Percentiles rank a stretch among this genome's conserved stretches.
phyloP scores from a whole-genome alignment of 2,329 filamentous ascomycete species.

The Apiospora pterosperma region DNA sequence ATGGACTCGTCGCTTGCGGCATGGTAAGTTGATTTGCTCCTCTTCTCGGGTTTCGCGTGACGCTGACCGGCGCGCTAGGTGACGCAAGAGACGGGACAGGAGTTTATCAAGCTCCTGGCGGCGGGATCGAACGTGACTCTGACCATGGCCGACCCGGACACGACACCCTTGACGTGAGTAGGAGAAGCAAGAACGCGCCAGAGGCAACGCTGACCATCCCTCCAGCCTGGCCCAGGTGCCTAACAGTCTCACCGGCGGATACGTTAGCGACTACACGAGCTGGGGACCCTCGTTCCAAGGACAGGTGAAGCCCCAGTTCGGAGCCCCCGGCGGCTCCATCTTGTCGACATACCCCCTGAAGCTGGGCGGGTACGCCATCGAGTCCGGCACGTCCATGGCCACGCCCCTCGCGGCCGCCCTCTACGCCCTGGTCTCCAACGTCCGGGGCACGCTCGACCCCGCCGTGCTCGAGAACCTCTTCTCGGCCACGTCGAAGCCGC shows the following conservation, averaged over 20 bases:
- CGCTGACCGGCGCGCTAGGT: too few species aligned
- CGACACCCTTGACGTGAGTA: slow-evolving; percentile 29
- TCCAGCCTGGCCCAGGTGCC: background rate
- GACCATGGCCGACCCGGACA: slow-evolving; percentile 38
- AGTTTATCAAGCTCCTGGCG: too few species aligned
- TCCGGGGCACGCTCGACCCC: slow-evolving; percentile 35
- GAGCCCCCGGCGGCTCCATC: slow-evolving; percentile 53
- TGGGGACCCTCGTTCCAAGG: slow-evolving; percentile 62
- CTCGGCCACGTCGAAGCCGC: slow-evolving; percentile 23
- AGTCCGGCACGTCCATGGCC: slow-evolving; percentile 43
- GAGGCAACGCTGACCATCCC: too few species aligned
- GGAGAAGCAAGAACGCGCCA: too few species aligned
- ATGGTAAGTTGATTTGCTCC: slow-evolving; percentile 32
- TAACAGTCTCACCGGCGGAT: slow-evolving; percentile 48
- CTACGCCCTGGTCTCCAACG: slow-evolving; percentile 45
- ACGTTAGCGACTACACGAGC: slow-evolving; percentile 48
- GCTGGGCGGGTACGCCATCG: slow-evolving; percentile 45
- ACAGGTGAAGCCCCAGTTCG: slow-evolving; percentile 52
- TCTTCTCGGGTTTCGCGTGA: too few species aligned
- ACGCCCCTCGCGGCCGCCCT: slow-evolving; percentile 49
- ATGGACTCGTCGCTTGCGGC: slow-evolving; percentile 32
- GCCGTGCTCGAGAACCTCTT: slow-evolving; percentile 29
- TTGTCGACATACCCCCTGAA: slow-evolving; percentile 53
- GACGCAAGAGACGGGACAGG: too few species aligned
- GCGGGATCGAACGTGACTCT: too few species aligned